Evolutionary conservation across 306 rosid genomes (phyloP), one percentile per base, ranked within the genome.

Genomic region (Macrotyloma uniflorum): DNA sequence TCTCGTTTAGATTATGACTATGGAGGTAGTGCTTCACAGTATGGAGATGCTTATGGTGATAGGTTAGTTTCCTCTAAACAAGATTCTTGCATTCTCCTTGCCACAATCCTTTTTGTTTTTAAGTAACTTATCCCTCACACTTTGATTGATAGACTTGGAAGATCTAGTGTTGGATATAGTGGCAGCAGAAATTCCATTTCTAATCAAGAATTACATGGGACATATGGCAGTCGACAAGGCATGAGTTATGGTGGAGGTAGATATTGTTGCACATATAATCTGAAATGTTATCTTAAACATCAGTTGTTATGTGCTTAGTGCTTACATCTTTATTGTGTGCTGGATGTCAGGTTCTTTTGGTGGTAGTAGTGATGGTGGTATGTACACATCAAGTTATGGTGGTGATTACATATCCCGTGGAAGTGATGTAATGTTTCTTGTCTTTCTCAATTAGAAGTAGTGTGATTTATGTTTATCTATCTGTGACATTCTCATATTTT

Each of bases 351-450:
- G 91, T 86, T 90, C 98, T 58, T 88, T 77, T 74, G 89, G 90
- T 33, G 75, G 90, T 43, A 83, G 90, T 43, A 83, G 86, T 86
- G 97, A 89, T 16, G 90, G 94, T 74, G 97, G 89, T 67, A 55
- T 89, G 85, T 91, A 96, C 85, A 90, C 99, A 42, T 91, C 99
- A 64, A 90, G 93, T 78, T 88, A 93, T 91, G 94, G 90, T 71
- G 87, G 88, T 24, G 97, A 93, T 68, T 93, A 90, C 65, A 58
- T 86, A 54, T 54, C 96, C 59, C 99, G 96, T 64, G 97, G 90
- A 42, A 86, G 87, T 87, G 95, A 93, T 87, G 99, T 95, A 82
- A 92, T 83, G 90, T 26, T 68, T 42, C 59, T 74, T 13, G 24
- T 78, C 70, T 70, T 30, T 40, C 77, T 67, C 72, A 69, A 20